These are phyloP conservation scores for Sanghuangporus sanghuang DNA, from an alignment of 1,284 basidiomycete species.

Conservation along the genomic window DNA sequence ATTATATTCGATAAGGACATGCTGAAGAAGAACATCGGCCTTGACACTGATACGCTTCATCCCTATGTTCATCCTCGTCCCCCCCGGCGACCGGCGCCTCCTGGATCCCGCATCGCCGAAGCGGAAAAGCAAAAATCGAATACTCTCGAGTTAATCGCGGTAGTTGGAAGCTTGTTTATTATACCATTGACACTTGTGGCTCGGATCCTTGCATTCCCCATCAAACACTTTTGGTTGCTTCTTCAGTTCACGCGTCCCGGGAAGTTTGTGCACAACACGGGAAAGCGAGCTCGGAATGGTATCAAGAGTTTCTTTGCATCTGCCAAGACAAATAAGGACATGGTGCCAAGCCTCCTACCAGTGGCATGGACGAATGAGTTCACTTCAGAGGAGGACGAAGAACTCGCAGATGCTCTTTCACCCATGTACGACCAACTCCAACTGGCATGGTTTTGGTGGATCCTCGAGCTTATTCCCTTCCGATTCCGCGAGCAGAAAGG, in stretches of 20 bases:
- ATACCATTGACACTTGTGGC: constrained; percentile 8
- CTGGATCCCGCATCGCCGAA: constrained; percentile 24
- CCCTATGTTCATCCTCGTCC: constrained; percentile 36
- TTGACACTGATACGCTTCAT: constrained; percentile 40
- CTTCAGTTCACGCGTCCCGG: neutral
- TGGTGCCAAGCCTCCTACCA: constrained; percentile 12
- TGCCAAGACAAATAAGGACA: neutral
- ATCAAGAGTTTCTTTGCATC: neutral
- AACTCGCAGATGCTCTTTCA: constrained; percentile 38
- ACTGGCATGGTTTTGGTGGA: constrained; percentile 39
- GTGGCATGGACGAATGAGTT: constrained; percentile 7
- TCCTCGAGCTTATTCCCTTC: constrained; percentile 33
- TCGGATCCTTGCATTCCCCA: constrained; percentile 2
- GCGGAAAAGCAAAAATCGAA: constrained; percentile 14
- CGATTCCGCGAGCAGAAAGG: constrained; percentile 18
- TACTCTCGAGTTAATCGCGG: constrained; percentile 17
- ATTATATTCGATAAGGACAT: constrained; percentile 47
- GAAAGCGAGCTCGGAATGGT: neutral
- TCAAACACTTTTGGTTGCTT: constrained; percentile 9
- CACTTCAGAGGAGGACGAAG: constrained; percentile 43
- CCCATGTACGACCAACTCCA: constrained; percentile 42
- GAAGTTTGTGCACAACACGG: constrained; percentile 5
- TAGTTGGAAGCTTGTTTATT: constrained; percentile 3
- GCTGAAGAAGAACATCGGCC: constrained; percentile 38
- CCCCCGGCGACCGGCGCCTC: constrained; percentile 12